Conservation (phyloP, 1,284 basidiomycete species). For the Microbotryomycetes sp. region DNA sequence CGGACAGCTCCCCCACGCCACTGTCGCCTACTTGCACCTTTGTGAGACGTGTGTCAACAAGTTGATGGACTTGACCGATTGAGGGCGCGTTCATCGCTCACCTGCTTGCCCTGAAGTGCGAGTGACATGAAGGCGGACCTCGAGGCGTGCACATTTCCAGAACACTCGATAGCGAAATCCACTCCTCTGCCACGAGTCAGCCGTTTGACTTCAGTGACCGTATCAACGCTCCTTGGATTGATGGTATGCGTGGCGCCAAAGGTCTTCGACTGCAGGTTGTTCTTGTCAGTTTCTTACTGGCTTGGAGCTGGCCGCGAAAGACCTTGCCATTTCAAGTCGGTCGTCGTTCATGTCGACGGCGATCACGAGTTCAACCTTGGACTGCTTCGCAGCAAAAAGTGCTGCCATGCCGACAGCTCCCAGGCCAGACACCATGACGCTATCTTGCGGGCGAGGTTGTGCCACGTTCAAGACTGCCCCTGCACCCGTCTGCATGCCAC, state of each 20-base stretch:
- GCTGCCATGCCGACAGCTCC: slow-evolving; percentile 34
- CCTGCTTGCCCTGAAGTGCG: neutral
- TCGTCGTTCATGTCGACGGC: slow-evolving; percentile 27
- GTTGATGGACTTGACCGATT: neutral
- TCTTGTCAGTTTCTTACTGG: too few relatives aligned
- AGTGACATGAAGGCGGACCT: neutral
- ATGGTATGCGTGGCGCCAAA: slow-evolving; percentile 30
- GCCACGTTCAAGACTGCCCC: slow-evolving; percentile 20
- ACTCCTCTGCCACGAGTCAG: slow-evolving; percentile 7
- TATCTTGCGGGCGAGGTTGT: slow-evolving; percentile 5
- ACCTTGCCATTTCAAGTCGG: slow-evolving; percentile 8
- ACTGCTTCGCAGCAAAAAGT: slow-evolving; percentile 26
- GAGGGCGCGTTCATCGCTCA: neutral
- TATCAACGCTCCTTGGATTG: slow-evolving; percentile 13
- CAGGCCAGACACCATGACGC: slow-evolving; percentile 29
- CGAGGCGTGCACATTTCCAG: neutral
- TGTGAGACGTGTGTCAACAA: too few relatives aligned
- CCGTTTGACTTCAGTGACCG: slow-evolving; percentile 1
- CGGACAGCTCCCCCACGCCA: neutral
- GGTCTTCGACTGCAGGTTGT: slow-evolving; percentile 20
- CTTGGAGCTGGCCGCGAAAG: too few relatives aligned
- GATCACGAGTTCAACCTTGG: slow-evolving; percentile 29
- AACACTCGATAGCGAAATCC: slow-evolving; percentile 12
- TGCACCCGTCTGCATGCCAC: slow-evolving; percentile 10
- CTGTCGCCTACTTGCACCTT: neutral